Conservation (phyloP, 768 basidiomycete species). For the Kwoniella botswanensis region DNA sequence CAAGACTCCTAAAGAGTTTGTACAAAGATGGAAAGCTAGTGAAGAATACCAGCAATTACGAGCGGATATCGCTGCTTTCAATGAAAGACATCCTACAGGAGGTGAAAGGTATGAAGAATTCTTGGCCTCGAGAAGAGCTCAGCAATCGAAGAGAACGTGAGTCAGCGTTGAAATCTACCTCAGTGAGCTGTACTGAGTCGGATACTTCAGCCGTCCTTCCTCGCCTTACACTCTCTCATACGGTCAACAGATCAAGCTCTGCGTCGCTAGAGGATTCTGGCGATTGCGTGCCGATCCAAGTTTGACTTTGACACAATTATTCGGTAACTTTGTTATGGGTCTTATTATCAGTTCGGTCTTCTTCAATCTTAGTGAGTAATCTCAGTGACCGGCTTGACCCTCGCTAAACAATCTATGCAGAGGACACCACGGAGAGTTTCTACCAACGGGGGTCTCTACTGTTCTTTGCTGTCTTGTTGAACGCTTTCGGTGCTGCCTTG, state of each 20-base stretch:
- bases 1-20: slow-evolving; percentile 70
- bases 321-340: slow-evolving; percentile 54
- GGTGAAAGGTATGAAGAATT: slow-evolving; percentile 69
- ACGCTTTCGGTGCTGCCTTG: slow-evolving; percentile 61
- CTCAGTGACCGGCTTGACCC: background rate
- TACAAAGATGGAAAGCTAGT: slow-evolving; percentile 61
- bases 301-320: slow-evolving; percentile 53
- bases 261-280: slow-evolving; percentile 62
- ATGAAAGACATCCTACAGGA: slow-evolving; percentile 58
- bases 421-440: slow-evolving; percentile 47
- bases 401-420: slow-evolving; percentile 5
- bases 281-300: slow-evolving; percentile 61
- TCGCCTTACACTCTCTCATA: slow-evolving; percentile 63
- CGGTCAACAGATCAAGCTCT: slow-evolving; percentile 61
- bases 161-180: slow-evolving; percentile 70
- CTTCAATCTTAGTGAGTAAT: slow-evolving; percentile 49
- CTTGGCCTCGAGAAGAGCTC: slow-evolving; percentile 68
- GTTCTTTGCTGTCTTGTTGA: slow-evolving; percentile 67
- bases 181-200: slow-evolving; percentile 64
- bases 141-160: slow-evolving; percentile 75
- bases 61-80: slow-evolving; percentile 67
- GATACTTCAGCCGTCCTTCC: slow-evolving; percentile 47
- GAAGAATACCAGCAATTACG: slow-evolving; percentile 64
- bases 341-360: slow-evolving; percentile 56
- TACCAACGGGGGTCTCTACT: slow-evolving; percentile 45